These are phyloP conservation scores for Davidsoniella eucalypti DNA, from an alignment of 2,329 filamentous ascomycete species.

Conservation along the genomic window DNA sequence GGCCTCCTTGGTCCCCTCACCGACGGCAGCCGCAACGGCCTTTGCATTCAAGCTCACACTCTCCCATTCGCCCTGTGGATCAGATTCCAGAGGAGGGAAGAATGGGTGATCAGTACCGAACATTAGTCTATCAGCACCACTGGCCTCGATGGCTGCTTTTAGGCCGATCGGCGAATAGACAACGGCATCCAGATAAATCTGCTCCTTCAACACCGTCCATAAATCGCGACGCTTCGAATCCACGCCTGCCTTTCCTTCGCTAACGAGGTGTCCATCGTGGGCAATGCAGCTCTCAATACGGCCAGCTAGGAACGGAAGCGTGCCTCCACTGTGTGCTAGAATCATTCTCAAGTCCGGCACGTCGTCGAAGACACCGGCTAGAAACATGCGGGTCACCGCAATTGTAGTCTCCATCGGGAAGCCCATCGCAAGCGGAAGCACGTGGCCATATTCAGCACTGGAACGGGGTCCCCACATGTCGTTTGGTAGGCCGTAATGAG, in stretches of 20 bases:
- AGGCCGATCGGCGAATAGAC: conserved; percentile 63
- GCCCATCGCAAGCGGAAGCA: conserved; percentile 68
- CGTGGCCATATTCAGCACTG: conserved; percentile 60
- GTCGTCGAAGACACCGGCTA: conserved; percentile 71
- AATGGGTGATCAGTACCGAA: conserved; percentile 77
- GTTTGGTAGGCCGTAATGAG: conserved; percentile 75
- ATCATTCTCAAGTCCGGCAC: conserved; percentile 55
- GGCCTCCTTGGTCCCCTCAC: conserved; percentile 27
- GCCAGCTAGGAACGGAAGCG: conserved; percentile 74
- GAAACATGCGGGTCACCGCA: conserved; percentile 69
- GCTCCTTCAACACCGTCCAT: conserved; percentile 45
- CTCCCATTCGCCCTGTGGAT: conserved; percentile 49
- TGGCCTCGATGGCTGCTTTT: conserved; percentile 51
- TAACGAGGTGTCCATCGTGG: conserved; percentile 62
- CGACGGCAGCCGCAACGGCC: conserved; percentile 37
- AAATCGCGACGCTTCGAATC: conserved; percentile 27
- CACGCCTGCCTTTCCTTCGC: conserved; percentile 37
- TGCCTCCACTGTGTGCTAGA: conserved; percentile 76
- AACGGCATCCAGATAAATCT: conserved; percentile 79
- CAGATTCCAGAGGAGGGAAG: conserved; percentile 55
- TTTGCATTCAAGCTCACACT: conserved; percentile 40
- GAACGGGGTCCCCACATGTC: conserved; percentile 62
- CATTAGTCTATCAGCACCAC: conserved; percentile 53
- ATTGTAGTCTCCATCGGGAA: conserved; percentile 92
- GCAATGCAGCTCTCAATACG: conserved; percentile 74